These are phyloP conservation scores for Phalaenopsis aphrodite DNA, from an alignment of 106 monocot species.

Conservation along the genomic window DNA sequence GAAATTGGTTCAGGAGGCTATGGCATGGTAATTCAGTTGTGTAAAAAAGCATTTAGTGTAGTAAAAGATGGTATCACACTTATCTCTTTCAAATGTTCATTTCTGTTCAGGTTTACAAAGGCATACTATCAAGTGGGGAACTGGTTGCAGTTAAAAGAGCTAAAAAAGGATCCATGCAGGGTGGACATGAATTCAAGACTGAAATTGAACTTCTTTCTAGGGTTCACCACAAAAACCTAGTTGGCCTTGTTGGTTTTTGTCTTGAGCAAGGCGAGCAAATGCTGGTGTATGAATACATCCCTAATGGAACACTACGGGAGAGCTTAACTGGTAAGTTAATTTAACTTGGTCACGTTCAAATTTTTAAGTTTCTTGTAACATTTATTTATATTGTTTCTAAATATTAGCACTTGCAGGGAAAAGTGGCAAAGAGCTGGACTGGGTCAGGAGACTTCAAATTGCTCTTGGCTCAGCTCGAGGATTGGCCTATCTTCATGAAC, in stretches of 20 bases:
- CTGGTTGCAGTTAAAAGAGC: constrained; percentile 62
- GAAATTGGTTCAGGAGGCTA: constrained; percentile 80
- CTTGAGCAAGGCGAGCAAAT: constrained; percentile 61
- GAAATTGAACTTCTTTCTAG: constrained; percentile 71
- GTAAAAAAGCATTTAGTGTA: not conserved
- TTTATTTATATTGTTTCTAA: not conserved
- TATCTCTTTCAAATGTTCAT: not conserved
- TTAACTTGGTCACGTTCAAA: not conserved
- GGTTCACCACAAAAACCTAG: constrained; percentile 73
- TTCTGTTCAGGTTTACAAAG: constrained; percentile 49
- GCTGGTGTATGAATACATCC: constrained; percentile 65
- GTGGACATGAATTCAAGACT: constrained; percentile 73
- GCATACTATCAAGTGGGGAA: constrained; percentile 41
- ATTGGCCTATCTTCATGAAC: constrained; percentile 68
- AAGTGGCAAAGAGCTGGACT: constrained; percentile 39
- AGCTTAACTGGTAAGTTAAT: constrained; percentile 30
- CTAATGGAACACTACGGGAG: constrained; percentile 61
- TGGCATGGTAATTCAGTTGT: constrained; percentile 49
- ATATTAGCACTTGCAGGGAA: constrained; percentile 23
- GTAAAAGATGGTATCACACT: not conserved
- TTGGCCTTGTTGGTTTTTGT: constrained; percentile 62
- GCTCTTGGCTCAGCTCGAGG: constrained; percentile 62
- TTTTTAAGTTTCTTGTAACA: not conserved
- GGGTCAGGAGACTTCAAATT: constrained; percentile 43
- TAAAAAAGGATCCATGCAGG: constrained; percentile 61